These are phyloP conservation scores for Aspergillus ellipticus DNA, from an alignment of 495 filamentous ascomycete species.

Conservation along the genomic window DNA sequence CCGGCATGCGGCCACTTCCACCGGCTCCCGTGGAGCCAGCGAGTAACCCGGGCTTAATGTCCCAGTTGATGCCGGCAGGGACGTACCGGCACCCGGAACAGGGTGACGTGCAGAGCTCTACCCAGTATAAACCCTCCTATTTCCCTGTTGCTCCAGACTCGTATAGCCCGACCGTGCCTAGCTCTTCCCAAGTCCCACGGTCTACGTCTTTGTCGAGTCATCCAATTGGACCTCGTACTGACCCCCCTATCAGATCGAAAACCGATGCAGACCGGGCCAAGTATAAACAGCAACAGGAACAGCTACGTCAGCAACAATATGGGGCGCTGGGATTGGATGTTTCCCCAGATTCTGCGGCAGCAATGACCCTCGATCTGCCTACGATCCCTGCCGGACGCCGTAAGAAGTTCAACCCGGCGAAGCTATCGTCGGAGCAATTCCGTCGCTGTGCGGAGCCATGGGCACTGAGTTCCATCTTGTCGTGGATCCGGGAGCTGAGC, in stretches of 20 bases:
- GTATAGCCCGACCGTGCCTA: conserved; percentile 43
- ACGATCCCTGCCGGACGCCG: conserved; percentile 64
- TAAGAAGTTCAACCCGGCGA: conserved; percentile 82
- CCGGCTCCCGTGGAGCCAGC: conserved; percentile 62
- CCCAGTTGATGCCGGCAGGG: conserved; percentile 54
- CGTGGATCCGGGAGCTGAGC: conserved; percentile 83
- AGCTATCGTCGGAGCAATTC: conserved; percentile 79
- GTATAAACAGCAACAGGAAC: conserved; percentile 57
- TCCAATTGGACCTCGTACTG: conserved; percentile 72
- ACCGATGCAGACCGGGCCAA: conserved; percentile 77
- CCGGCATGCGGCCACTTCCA: conserved; percentile 76
- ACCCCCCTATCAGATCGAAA: conserved; percentile 83
- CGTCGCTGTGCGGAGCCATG: conserved; percentile 85
- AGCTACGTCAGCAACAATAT: conserved; percentile 46
- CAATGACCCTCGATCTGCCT: conserved; percentile 63
- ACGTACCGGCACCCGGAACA: conserved; percentile 48
- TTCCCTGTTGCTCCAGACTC: conserved; percentile 43
- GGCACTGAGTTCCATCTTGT: conserved; percentile 83
- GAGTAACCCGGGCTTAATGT: conserved; percentile 41
- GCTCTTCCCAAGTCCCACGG: conserved; percentile 63
- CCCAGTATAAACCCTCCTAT: conserved; percentile 42
- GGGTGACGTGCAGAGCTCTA: conserved; percentile 26
- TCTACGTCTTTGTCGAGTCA: conserved; percentile 82
- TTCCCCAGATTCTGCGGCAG: conserved; percentile 41
- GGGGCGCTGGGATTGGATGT: conserved; percentile 41